Base-by-base conservation (phyloP, 495 filamentous ascomycete species). In the Recurvomyces mirabilis region DNA sequence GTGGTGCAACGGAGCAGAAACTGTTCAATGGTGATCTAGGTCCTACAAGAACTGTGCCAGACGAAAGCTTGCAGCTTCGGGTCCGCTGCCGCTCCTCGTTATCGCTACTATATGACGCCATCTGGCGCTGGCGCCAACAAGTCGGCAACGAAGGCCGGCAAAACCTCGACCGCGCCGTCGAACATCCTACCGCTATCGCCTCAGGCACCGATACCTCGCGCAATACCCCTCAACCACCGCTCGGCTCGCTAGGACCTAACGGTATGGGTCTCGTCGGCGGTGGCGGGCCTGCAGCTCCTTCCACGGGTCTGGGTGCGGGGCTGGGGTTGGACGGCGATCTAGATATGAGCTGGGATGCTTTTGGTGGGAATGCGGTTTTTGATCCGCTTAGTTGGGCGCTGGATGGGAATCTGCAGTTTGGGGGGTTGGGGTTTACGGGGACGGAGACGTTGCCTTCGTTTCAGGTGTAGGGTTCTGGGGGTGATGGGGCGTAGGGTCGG, bases 381-480 rank as follows among this genome's bases (percentile, higher is more conserved):
- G 87, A 94, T 65, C 83, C 87, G 0, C 65, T 93, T 55, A 83
- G 86, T 60, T 93, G 87, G 87, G 80, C 88, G 67, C 68, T 94
- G 36, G 87, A 94, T 56, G 82, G 82, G 17, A 64, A 87, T 39
- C 71, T 87, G 43, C 84, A 89, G 59, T 78, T 91, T 55, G 38
- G 41, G 3, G 49, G 40, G 48, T 41, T 49, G 47, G 47, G 41
- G 37, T 40, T 40, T 6, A 20, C 14, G 21, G 37, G 37, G 20
- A 20, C 37, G 37, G 37, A 40, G 11, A 13, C 34, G 34, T 37
- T 37, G 34, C 19, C 5, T 21, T 15, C 17, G 34, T 37, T 37
- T 21, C 34, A 37, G 15, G 34, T 37, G 3, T 37, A 37, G 17
- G 34, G 14, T n/a, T n/a, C n/a, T n/a, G n/a, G n/a, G n/a, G n/a